A percentile compares a stretch with the other conserved stretches of the same genome.
phyloP scores from a whole-genome alignment of 441 rosid species.

The Gossypium gossypioides region DNA sequence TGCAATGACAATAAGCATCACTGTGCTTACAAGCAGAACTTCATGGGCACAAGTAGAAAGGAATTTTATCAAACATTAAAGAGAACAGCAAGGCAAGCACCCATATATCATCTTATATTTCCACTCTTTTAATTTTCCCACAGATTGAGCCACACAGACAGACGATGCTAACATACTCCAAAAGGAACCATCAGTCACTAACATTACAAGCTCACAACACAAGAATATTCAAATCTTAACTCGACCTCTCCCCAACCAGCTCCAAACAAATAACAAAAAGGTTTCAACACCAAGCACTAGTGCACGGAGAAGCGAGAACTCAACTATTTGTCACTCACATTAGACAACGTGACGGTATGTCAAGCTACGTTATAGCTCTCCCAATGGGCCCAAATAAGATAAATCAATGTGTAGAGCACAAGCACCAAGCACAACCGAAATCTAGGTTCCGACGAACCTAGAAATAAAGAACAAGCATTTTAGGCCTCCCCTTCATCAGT shows the following conservation, averaged over 20 bases:
- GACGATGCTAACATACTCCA: not conserved
- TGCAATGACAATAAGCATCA: not conserved
- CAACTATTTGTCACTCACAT: not conserved
- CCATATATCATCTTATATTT: not conserved
- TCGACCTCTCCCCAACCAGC: not conserved
- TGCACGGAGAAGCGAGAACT: not conserved
- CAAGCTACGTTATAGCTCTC: not conserved
- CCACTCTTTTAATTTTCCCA: not conserved
- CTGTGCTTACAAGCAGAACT: not conserved
- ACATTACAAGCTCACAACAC: not conserved
- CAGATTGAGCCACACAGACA: not conserved
- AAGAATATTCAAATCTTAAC: not conserved
- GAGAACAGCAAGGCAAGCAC: not conserved
- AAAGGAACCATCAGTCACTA: not conserved
- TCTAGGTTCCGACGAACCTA: not conserved
- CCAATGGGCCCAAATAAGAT: not conserved
- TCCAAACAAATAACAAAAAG: not conserved
- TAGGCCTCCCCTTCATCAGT: not conserved
- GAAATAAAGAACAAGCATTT: conserved; percentile 5
- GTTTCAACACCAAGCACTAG: not conserved
- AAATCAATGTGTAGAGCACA: not conserved
- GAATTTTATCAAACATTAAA: not conserved
- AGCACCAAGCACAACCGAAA: not conserved
- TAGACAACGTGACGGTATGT: not conserved
- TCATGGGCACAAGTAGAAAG: not conserved